Conservation (phyloP, 495 filamentous ascomycete genomes). For the Darksidea phi region DNA sequence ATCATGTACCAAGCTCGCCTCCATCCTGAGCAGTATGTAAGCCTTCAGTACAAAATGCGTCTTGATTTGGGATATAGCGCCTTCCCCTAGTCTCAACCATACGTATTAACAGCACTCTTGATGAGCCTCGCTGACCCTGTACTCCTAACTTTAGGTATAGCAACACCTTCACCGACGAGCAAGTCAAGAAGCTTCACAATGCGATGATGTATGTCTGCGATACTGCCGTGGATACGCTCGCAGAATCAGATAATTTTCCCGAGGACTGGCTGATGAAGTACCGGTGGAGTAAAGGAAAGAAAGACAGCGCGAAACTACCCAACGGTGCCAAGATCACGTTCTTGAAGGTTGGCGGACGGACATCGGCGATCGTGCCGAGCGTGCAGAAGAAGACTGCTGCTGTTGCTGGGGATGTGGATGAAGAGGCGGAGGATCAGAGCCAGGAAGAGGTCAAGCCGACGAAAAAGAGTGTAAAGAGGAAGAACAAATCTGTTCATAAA, state of each 20-base stretch:
- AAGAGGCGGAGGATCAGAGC: slow-evolving; percentile 25
- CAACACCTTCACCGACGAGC: slow-evolving; percentile 70
- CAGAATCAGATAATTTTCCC: slow-evolving; percentile 80
- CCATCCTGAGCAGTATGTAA: slow-evolving; percentile 71
- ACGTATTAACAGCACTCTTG: no score
- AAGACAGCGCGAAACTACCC: slow-evolving; percentile 67
- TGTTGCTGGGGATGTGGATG: slow-evolving; percentile 42
- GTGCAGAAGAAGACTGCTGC: slow-evolving; percentile 79
- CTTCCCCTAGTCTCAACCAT: no score
- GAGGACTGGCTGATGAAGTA: slow-evolving; percentile 86
- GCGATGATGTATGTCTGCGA: slow-evolving; percentile 76
- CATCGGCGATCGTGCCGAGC: slow-evolving; percentile 79
- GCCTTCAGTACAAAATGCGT: no score
- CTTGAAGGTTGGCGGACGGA: slow-evolving; percentile 83
- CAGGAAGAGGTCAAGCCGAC: slow-evolving; percentile 32
- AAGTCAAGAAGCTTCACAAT: slow-evolving; percentile 70
- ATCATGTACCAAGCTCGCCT: slow-evolving; percentile 82
- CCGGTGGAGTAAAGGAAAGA: slow-evolving; percentile 87
- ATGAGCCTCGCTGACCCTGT: no score
- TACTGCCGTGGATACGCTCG: slow-evolving; percentile 72
- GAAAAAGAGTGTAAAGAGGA: slow-evolving; percentile 15
- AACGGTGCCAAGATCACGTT: slow-evolving; percentile 81
- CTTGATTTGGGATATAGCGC: no score
- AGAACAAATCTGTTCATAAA: slow-evolving; percentile 21
- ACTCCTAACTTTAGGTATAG: slow-evolving; percentile 52